A percentile compares a stretch with the other conserved stretches of the same genome.
Conservation (phyloP, 495 filamentous ascomycete species). For the Annulohypoxylon moriforme region DNA sequence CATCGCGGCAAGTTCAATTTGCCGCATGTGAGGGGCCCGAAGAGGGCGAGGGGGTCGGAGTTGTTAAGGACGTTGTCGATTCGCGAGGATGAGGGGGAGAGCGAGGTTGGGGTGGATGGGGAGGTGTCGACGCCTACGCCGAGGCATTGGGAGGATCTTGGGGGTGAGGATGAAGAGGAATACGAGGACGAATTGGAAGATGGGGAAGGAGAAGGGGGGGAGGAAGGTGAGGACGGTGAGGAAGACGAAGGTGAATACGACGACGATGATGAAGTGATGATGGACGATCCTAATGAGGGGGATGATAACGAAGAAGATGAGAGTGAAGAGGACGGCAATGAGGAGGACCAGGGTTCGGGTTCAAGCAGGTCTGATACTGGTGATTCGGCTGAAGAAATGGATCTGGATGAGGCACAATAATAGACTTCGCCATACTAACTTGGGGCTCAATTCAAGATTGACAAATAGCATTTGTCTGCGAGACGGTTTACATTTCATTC, state of each 20-base stretch:
- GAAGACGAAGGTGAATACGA: slow-evolving; percentile 27
- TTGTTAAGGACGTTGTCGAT: slow-evolving; percentile 23
- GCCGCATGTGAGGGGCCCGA: slow-evolving; percentile 9
- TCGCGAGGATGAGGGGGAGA: slow-evolving; percentile 6
- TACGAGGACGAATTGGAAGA: slow-evolving; percentile 26
- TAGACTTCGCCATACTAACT: background rate
- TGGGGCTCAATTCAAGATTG: background rate
- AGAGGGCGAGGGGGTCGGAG: slow-evolving; percentile 10
- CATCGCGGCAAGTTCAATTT: slow-evolving; percentile 38
- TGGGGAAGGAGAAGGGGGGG: slow-evolving; percentile 32
- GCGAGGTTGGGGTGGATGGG: background rate
- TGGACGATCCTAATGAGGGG: slow-evolving; percentile 9
- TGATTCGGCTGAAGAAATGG: slow-evolving; percentile 26
- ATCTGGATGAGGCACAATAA: slow-evolving; percentile 25
- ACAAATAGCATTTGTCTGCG: background rate
- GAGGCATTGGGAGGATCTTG: slow-evolving; percentile 46
- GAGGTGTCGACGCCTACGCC: slow-evolving; percentile 48
- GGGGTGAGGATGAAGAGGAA: slow-evolving; percentile 26
- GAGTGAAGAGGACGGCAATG: slow-evolving; percentile 30
- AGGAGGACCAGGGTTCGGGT: slow-evolving; percentile 33
- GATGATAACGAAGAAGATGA: slow-evolving; percentile 16
- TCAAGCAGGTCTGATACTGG: slow-evolving; percentile 22
- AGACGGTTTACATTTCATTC: background rate
- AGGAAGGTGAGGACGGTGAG: slow-evolving; percentile 28
- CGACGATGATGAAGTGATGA: background rate